Evolutionary conservation across 176 grass and related monocot genomes (phyloP).

Genomic region (Saccharum spontaneum): DNA sequence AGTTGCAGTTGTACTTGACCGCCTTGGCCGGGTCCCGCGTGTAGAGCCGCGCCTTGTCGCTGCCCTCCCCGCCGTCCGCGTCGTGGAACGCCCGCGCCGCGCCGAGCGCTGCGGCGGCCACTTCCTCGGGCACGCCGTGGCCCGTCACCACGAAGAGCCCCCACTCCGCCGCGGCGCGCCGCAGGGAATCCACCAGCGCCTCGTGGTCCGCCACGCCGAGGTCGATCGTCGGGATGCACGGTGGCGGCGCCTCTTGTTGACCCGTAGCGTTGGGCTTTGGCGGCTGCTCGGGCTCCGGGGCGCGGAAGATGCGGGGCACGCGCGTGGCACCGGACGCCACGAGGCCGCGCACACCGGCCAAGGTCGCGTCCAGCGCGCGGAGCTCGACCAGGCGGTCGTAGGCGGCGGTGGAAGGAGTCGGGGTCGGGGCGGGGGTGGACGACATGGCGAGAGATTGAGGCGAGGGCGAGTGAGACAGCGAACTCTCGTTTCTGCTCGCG

Average conservation of each 20-base stretch:
- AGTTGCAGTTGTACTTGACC: slow-evolving; percentile 62
- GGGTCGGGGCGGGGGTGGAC: not conserved
- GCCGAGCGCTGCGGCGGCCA: slow-evolving; percentile 14
- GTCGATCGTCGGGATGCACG: slow-evolving; percentile 41
- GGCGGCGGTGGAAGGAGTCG: not conserved
- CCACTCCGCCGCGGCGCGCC: slow-evolving; percentile 42
- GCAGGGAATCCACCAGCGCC: not conserved
- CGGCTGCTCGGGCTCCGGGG: not conserved
- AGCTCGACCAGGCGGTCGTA: slow-evolving; percentile 58
- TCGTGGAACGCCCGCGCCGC: slow-evolving; percentile 52
- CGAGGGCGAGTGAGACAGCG: too few relatives aligned
- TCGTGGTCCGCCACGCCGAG: not conserved
- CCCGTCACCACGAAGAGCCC: slow-evolving; percentile 62
- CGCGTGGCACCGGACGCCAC: slow-evolving; percentile 33
- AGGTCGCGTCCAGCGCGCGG: slow-evolving; percentile 57
- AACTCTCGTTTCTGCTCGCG: too few relatives aligned
- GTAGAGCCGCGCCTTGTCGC: slow-evolving; percentile 58
- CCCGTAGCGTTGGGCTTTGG: not conserved
- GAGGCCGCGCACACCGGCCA: slow-evolving; percentile 62
- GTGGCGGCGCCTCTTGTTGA: not conserved
- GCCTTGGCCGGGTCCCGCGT: slow-evolving; percentile 43
- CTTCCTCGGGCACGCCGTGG: slow-evolving; percentile 38
- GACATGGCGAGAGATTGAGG: slow-evolving; percentile 15
- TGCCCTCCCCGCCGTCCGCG: slow-evolving; percentile 13
- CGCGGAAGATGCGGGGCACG: slow-evolving; percentile 59